Evolutionary conservation across 2,329 filamentous ascomycete species (phyloP), one percentile per base, ranked within the genome.

Genomic region (Beauveria varroae): DNA sequence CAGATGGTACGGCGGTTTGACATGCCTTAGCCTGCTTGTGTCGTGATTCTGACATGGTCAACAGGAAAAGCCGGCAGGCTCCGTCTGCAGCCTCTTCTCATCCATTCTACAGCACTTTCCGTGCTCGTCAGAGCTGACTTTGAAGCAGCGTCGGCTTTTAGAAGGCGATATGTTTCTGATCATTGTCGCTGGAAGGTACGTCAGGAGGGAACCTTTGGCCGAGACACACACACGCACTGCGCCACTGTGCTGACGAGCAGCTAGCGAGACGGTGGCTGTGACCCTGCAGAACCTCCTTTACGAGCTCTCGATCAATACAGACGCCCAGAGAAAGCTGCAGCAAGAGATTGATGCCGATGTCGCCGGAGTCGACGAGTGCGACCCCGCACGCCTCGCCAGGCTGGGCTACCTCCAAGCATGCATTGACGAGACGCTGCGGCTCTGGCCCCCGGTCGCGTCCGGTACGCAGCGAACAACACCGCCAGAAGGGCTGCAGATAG

Each of bases 261-360:
- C 22, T n/a, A 53, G 47, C 24, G 75, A 77, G 59, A 75, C 75
- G 3, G 74, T 72, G 0, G 71, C 73, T 1, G 65, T 68, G 12
- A 67, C 72, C 6, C 63, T 76, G n/a, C 68, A 69, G 10, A 67
- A 70, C 61, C 61, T 70, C 0, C 73, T 76, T 47, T 66, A 68
- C 66, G 58, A 76, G 65, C 68, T 80, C 54, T 70, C 68, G 50
- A 68, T 34, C 51, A 74, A 65, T 68, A 69, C 59, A 40, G 44
- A 78, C 4, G 78, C 71, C 62, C 46, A 68, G 8, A 78, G 67
- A 9, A 79, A 77, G 62, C 67, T 82, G 18, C 72, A 75, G 26
- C 67, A 70, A 0, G 78, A 78, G 34, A 62, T 76, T 9, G 66
- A 71, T 43, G 49, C 51, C 10, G 66, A 66, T 22, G 62, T 65